These are phyloP conservation scores for Emmonsia crescens DNA, from an alignment of 2,329 filamentous ascomycete species.

Conservation along the genomic window DNA sequence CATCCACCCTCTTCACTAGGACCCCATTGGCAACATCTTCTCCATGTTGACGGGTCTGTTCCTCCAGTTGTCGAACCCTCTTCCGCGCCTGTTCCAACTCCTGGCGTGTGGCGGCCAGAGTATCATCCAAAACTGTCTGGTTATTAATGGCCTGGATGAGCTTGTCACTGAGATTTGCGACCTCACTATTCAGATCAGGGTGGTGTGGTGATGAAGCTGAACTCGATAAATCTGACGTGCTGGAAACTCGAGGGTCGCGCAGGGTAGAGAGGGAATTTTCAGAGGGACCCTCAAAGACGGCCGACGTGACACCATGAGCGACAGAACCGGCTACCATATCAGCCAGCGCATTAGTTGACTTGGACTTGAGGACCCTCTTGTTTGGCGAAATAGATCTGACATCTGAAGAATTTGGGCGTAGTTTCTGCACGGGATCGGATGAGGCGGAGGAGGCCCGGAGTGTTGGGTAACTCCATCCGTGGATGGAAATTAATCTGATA, in stretches of 20 bases:
- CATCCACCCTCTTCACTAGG: slow-evolving; percentile 61
- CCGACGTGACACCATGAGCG: slow-evolving; percentile 15
- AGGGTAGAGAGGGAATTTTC: slow-evolving; percentile 38
- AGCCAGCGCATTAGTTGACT: slow-evolving; percentile 34
- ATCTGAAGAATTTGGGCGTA: slow-evolving; percentile 21
- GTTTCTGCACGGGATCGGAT: slow-evolving; percentile 9
- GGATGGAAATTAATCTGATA: slow-evolving; percentile 11
- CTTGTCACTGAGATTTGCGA: slow-evolving; percentile 85
- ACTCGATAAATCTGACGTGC: slow-evolving; percentile 26
- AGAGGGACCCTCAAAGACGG: slow-evolving; percentile 22
- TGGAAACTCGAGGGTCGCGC: slow-evolving; percentile 32
- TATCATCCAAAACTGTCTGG: slow-evolving; percentile 85
- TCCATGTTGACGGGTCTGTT: slow-evolving; percentile 57
- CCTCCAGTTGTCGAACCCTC: slow-evolving; percentile 58
- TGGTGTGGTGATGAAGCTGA: slow-evolving; percentile 33
- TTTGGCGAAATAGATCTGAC: slow-evolving; percentile 25
- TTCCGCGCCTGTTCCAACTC: slow-evolving; percentile 66
- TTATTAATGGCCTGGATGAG: slow-evolving; percentile 96
- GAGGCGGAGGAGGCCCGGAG: slow-evolving; percentile 5
- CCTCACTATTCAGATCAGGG: slow-evolving; percentile 59
- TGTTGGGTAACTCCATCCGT: slow-evolving; percentile 8
- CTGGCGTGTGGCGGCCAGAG: slow-evolving; percentile 66
- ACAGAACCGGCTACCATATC: slow-evolving; percentile 23
- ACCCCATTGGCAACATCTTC: slow-evolving; percentile 60
- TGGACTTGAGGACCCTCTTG: slow-evolving; percentile 33